Conservation (phyloP, 345 rosid species). For the Dovyalis caffra region DNA sequence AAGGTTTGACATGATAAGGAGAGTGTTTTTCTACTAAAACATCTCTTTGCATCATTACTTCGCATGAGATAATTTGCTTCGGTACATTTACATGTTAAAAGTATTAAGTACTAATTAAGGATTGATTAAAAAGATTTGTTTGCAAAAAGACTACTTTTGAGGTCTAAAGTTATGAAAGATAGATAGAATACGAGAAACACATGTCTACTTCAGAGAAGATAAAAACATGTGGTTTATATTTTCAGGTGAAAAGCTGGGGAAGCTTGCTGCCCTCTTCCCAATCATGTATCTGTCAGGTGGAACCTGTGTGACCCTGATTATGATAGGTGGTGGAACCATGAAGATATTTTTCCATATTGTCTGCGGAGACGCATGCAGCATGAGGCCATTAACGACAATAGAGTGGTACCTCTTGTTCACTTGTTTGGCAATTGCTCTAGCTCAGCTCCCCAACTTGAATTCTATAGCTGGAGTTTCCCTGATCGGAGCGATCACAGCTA, state of each 20-base stretch:
- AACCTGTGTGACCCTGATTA: slow-evolving; percentile 47
- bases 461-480: slow-evolving; percentile 64
- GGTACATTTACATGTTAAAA: too few relatives aligned
- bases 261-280: slow-evolving; percentile 51
- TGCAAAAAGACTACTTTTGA: too few relatives aligned
- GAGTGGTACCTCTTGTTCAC: slow-evolving; percentile 56
- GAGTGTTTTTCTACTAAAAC: too few relatives aligned
- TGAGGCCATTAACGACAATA: slow-evolving; percentile 20
- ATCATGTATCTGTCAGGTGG: slow-evolving; percentile 65
- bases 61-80: too few relatives aligned
- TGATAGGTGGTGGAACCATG: slow-evolving; percentile 55
- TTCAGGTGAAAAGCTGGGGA: slow-evolving; percentile 54
- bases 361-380: slow-evolving; percentile 31
- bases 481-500: slow-evolving; percentile 55
- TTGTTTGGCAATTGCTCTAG: slow-evolving; percentile 38
- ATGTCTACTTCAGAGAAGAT: too few relatives aligned
- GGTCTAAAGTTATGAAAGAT: too few relatives aligned
- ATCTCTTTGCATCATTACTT: too few relatives aligned
- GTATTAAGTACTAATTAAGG: too few relatives aligned
- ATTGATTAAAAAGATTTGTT: too few relatives aligned
- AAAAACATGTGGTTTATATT: not conserved
- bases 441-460: slow-evolving; percentile 66
- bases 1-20: too few relatives aligned
- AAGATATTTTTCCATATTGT: slow-evolving; percentile 41
- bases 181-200: too few relatives aligned